A percentile compares a stretch with the other conserved stretches of the same genome.
These are phyloP conservation scores for Elymus sibiricus DNA, from an alignment of 176 grass and related monocot species.

Conservation along the genomic window DNA sequence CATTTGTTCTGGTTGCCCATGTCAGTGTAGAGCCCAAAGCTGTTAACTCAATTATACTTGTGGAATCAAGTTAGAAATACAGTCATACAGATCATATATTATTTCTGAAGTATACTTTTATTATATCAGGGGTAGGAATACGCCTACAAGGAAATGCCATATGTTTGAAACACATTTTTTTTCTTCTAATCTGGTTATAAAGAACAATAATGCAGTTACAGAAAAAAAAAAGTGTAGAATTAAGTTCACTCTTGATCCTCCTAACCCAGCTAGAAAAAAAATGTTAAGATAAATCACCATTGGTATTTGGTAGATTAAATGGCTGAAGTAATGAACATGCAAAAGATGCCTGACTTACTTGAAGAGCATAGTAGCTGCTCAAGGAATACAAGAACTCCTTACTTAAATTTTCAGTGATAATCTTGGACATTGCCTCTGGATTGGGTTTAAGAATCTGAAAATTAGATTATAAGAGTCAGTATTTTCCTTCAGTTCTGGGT, in stretches of 20 bases:
- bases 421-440: slow-evolving; percentile 95
- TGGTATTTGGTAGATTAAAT: slow-evolving; percentile 3
- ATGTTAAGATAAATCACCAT: neutral
- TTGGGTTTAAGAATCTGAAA: slow-evolving; percentile 97
- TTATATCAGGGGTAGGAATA: neutral
- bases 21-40: neutral
- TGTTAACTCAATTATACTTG: neutral
- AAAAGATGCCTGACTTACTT: slow-evolving; percentile 48
- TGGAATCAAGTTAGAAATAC: neutral
- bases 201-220: neutral
- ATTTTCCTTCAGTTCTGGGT: neutral
- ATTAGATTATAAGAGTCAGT: neutral
- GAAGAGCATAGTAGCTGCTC: slow-evolving; percentile 98
- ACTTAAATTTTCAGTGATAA: slow-evolving; percentile 88
- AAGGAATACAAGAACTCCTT: slow-evolving; percentile 93
- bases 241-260: no score
- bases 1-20: neutral
- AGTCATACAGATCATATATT: neutral
- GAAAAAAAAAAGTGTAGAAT: neutral
- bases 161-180: neutral
- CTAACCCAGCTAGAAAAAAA: no score
- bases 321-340: neutral
- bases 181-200: neutral
- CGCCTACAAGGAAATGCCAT: neutral
- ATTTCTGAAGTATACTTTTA: neutral